These are phyloP conservation scores for Elsinoe ampelina DNA, from an alignment of 2,329 filamentous ascomycete species.

Conservation along the genomic window DNA sequence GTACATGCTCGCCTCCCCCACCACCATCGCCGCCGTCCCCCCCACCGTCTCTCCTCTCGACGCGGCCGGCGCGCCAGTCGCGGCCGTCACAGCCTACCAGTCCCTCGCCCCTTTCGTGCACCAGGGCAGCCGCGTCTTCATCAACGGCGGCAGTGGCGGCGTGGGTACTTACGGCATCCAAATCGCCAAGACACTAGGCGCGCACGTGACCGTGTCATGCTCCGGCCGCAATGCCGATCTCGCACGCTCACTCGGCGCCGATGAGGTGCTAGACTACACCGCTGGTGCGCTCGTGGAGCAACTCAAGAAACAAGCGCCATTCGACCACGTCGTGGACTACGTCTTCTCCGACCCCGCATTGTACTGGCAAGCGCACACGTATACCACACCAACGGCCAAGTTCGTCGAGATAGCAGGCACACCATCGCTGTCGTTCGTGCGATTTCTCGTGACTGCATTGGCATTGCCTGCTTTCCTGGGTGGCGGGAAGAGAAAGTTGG, in stretches of 20 bases:
- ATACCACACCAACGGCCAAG: slow-evolving; percentile 39
- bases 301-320: slow-evolving; percentile 36
- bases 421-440: slow-evolving; percentile 13
- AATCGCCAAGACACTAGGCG: slow-evolving; percentile 52
- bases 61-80: slow-evolving; percentile 27
- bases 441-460: slow-evolving; percentile 25
- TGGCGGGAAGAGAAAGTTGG: slow-evolving; percentile 39
- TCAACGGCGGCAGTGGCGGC: slow-evolving; percentile 58
- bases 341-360: slow-evolving; percentile 43
- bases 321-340: slow-evolving; percentile 50
- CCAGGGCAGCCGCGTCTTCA: slow-evolving; percentile 45
- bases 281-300: slow-evolving; percentile 38
- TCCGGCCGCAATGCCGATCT: slow-evolving; percentile 49
- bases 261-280: slow-evolving; percentile 55
- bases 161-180: slow-evolving; percentile 53
- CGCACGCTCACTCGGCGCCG: slow-evolving; percentile 50
- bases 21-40: slow-evolving; percentile 33
- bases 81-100: slow-evolving; percentile 33
- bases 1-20: slow-evolving; percentile 30
- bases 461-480: slow-evolving; percentile 41
- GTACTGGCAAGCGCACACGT: slow-evolving; percentile 45
- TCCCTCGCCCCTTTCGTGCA: slow-evolving; percentile 30
- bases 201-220: slow-evolving; percentile 51
- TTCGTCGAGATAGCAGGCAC: slow-evolving; percentile 31
- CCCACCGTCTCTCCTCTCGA: slow-evolving; percentile 32